phyloP scores from a whole-genome alignment of 2,329 filamentous ascomycete genomes.

The Fusarium praegraminearum region DNA sequence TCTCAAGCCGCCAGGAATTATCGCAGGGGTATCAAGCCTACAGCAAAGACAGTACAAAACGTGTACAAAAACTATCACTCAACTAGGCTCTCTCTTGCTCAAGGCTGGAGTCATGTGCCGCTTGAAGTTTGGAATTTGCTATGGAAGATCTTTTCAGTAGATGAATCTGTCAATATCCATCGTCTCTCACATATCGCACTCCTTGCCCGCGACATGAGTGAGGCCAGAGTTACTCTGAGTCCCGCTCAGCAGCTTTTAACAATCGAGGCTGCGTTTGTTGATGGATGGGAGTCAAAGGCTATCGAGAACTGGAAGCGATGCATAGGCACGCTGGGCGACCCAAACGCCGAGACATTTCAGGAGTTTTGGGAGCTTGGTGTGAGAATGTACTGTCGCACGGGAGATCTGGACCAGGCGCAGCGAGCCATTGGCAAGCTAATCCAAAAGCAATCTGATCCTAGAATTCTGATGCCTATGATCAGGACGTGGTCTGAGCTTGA shows the following conservation, averaged over 20 bases:
- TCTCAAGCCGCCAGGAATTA: slow-evolving; percentile 47
- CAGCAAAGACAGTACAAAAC: slow-evolving; percentile 53
- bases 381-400: slow-evolving; percentile 70
- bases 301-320: slow-evolving; percentile 73
- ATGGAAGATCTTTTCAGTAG: slow-evolving; percentile 71
- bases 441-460: slow-evolving; percentile 61
- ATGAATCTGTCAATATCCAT: slow-evolving; percentile 63
- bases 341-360: slow-evolving; percentile 58
- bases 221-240: slow-evolving; percentile 66
- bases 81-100: slow-evolving; percentile 58
- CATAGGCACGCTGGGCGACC: slow-evolving; percentile 64
- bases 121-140: slow-evolving; percentile 71
- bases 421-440: slow-evolving; percentile 67
- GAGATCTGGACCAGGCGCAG: slow-evolving; percentile 70
- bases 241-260: slow-evolving; percentile 72
- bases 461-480: slow-evolving; percentile 76
- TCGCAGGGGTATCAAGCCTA: slow-evolving; percentile 46
- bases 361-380: slow-evolving; percentile 75
- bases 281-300: slow-evolving; percentile 70
- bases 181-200: slow-evolving; percentile 71
- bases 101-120: slow-evolving; percentile 67
- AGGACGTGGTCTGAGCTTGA: slow-evolving; percentile 69
- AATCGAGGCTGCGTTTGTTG: slow-evolving; percentile 75
- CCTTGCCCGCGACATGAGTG: slow-evolving; percentile 74
- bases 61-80: slow-evolving; percentile 65